A percentile compares a stretch with the other conserved stretches of the same genome.
Evolutionary conservation across 2,329 filamentous ascomycete species (phyloP).

Genomic region (Colletotrichum sp.): DNA sequence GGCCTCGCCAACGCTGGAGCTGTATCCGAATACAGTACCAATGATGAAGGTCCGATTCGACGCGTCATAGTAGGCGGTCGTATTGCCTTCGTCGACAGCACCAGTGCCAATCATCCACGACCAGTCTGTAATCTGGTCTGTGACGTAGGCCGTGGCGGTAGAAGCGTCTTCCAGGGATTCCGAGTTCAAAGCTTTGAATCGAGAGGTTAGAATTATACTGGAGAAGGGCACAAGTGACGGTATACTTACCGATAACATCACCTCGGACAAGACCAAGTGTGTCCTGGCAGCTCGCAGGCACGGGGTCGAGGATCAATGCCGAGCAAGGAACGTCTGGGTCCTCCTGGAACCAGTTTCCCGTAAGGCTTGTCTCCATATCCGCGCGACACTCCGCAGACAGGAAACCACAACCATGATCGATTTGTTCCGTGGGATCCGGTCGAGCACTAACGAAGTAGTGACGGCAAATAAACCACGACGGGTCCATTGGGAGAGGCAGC

Average conservation of each 20-base stretch:
- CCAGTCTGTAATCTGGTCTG: neutral
- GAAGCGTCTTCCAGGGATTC: neutral
- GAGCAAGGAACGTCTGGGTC: neutral
- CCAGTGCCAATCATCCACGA: neutral
- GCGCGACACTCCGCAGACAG: neutral
- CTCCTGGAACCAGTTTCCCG: neutral
- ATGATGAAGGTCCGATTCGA: neutral
- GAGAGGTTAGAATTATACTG: neutral
- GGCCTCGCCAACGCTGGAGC: neutral
- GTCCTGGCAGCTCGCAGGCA: neutral
- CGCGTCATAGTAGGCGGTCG: neutral
- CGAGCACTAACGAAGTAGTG: neutral
- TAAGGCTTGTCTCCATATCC: neutral
- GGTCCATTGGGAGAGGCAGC: neutral
- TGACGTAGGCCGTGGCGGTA: neutral
- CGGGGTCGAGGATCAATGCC: neutral
- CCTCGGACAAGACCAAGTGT: neutral
- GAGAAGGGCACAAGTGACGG: neutral
- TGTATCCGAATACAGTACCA: neutral
- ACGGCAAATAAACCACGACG: neutral
- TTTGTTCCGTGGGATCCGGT: neutral
- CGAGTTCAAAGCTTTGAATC: neutral
- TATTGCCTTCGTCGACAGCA: neutral
- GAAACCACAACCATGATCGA: neutral
- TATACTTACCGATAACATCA: neutral